phyloP scores from a whole-genome alignment of 805 yeast species.

The Deakozyma indianensis region DNA sequence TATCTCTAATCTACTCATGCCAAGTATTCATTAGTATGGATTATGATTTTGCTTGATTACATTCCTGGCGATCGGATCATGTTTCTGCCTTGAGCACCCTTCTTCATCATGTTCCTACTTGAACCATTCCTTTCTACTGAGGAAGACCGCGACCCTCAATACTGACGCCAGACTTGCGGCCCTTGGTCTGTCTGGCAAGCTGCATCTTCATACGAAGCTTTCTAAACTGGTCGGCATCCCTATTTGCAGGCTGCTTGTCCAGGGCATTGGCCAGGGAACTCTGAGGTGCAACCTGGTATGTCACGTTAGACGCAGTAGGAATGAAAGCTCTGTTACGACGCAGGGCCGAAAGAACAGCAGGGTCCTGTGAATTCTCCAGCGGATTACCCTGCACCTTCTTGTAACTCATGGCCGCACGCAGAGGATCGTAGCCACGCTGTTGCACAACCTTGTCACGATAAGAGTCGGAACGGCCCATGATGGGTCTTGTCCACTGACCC shows the following conservation, averaged over 20 bases:
- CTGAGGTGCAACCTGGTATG: constrained; percentile 81
- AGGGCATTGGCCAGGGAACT: constrained; percentile 34
- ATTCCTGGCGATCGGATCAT: too few relatives aligned
- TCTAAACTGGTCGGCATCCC: constrained; percentile 54
- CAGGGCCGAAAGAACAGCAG: constrained; percentile 81
- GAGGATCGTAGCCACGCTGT: constrained; percentile 42
- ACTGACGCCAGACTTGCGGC: constrained; percentile 58
- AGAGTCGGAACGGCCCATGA: constrained; percentile 88
- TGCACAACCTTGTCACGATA: constrained; percentile 75
- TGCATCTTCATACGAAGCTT: constrained; percentile 63
- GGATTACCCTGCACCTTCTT: constrained; percentile 11
- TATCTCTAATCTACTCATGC: too few relatives aligned
- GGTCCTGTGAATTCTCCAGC: constrained; percentile 29
- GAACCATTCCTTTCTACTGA: too few relatives aligned
- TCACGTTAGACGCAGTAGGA: constrained; percentile 80
- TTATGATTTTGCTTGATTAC: too few relatives aligned
- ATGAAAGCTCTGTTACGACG: constrained; percentile 91
- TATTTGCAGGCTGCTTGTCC: constrained; percentile 34
- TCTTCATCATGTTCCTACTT: too few relatives aligned
- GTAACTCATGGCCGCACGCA: constrained; percentile 10
- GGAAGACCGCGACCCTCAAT: constrained; percentile 49
- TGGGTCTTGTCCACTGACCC: constrained; percentile 98
- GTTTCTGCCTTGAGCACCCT: too few relatives aligned
- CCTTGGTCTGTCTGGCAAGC: constrained; percentile 25
- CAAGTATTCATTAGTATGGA: too few relatives aligned